A percentile compares a stretch with the other conserved stretches of the same genome.
phyloP scores from a whole-genome alignment of 2,329 filamentous ascomycete species.

The Botryotinia narcissicola region DNA sequence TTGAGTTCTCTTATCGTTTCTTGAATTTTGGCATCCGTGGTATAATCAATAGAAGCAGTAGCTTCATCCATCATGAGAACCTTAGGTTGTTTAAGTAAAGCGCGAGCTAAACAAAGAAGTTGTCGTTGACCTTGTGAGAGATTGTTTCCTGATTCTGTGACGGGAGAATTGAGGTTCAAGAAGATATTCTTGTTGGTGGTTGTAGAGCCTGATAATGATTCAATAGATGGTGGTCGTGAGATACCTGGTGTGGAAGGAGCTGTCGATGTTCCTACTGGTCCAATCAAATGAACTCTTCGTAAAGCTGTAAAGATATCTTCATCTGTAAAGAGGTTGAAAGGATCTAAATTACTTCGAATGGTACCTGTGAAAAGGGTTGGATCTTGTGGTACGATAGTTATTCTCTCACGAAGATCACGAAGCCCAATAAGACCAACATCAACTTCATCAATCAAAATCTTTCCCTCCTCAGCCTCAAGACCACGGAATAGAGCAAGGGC shows the following conservation, averaged over 20 bases:
- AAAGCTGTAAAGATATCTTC: conserved; percentile 86
- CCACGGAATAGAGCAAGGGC: conserved; percentile 91
- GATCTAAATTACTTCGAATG: conserved; percentile 88
- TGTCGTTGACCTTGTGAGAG: conserved; percentile 95
- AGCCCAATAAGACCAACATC: conserved; percentile 88
- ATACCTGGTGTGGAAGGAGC: conserved; percentile 38
- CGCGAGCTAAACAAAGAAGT: conserved; percentile 87
- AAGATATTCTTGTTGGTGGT: conserved; percentile 91
- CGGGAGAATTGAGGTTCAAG: conserved; percentile 75
- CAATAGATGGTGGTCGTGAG: conserved; percentile 32
- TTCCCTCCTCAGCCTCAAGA: conserved; percentile 84
- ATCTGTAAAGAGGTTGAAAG: conserved; percentile 84
- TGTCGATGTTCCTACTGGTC: conserved; percentile 41
- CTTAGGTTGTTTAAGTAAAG: conserved; percentile 84
- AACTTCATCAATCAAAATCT: conserved; percentile 87
- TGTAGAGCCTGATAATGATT: conserved; percentile 31
- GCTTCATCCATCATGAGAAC: conserved; percentile 99
- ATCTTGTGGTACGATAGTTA: conserved; percentile 97
- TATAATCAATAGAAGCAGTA: conserved; percentile 95
- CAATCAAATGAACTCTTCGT: conserved; percentile 84
- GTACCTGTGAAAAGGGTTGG: conserved; percentile 92
- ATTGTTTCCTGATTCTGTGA: conserved; percentile 90
- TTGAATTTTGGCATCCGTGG: conserved; percentile 93
- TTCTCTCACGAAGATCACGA: conserved; percentile 87
- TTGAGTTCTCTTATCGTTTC: conserved; percentile 91